Percentiles rank a stretch among this genome's conserved stretches.
Evolutionary conservation across 2,329 filamentous ascomycete genomes (phyloP).

Genomic region (Clathrospora elynae): DNA sequence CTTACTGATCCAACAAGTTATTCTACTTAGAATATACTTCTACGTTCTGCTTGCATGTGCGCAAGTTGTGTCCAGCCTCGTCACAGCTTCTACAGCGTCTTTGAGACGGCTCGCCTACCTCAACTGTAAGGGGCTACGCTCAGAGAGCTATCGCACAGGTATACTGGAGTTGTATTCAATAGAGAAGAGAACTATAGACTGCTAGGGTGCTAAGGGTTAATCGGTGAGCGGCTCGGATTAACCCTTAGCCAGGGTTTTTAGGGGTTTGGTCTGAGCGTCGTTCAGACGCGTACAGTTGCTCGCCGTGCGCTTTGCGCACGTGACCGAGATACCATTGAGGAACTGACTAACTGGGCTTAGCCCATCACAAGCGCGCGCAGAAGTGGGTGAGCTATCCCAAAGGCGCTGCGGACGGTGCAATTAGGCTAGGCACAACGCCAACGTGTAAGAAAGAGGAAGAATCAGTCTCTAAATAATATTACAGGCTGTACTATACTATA

Average conservation of each 20-base stretch:
- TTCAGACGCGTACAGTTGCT: background rate
- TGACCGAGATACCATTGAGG: conserved; percentile 1
- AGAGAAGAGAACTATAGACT: conserved; percentile 1
- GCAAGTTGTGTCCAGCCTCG: no score
- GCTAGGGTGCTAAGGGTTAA: background rate
- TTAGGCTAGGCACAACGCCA: no score
- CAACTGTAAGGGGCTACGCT: conserved; percentile 1
- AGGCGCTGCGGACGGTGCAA: no score
- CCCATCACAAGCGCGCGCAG: conserved; percentile 3
- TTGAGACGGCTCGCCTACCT: no score
- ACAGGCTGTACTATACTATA: no score
- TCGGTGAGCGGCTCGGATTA: background rate
- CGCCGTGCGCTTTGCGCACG: conserved; percentile 2
- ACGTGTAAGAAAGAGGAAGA: no score
- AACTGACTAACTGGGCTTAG: conserved; percentile 1
- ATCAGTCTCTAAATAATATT: no score
- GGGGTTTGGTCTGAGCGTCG: conserved; percentile 2
- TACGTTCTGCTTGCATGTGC: no score
- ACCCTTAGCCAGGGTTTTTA: background rate
- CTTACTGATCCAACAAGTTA: background rate
- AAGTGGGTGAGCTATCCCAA: no score
- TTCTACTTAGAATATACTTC: no score
- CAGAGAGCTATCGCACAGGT: conserved; percentile 1
- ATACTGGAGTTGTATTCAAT: conserved; percentile 2
- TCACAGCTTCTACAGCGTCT: no score